A percentile compares a stretch with the other conserved stretches of the same genome.
These are phyloP conservation scores for Ganoderma meredithae DNA, from an alignment of 1,284 basidiomycete genomes.

Conservation along the genomic window DNA sequence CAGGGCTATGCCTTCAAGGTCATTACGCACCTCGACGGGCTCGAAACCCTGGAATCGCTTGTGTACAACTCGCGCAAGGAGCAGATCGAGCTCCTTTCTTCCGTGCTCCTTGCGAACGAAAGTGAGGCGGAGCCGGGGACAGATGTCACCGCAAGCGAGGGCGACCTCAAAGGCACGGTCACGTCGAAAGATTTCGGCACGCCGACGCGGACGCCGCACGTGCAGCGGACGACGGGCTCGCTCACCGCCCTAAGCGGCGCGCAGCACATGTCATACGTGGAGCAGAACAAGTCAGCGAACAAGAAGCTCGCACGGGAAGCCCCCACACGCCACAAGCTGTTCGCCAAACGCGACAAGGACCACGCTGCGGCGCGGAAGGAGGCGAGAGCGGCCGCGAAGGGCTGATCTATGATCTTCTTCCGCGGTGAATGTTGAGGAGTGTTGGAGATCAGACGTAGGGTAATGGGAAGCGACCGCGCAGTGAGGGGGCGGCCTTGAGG, in stretches of 20 bases:
- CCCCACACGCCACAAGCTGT: constrained; percentile 77
- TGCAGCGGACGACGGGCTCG: constrained; percentile 86
- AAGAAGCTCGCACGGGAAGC: constrained; percentile 79
- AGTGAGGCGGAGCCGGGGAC: constrained; percentile 89
- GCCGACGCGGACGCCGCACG: constrained; percentile 67
- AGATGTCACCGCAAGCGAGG: constrained; percentile 80
- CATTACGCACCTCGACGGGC: constrained; percentile 96
- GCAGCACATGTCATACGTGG: constrained; percentile 90
- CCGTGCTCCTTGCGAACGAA: constrained; percentile 92
- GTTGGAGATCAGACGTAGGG: not conserved
- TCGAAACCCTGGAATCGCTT: constrained; percentile 86
- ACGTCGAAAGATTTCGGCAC: constrained; percentile 79
- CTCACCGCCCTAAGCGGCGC: constrained; percentile 88
- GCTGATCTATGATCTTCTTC: constrained; percentile 4
- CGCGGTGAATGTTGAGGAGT: not conserved
- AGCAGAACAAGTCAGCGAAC: constrained; percentile 92
- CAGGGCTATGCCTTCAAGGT: constrained; percentile 99
- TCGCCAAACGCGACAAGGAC: constrained; percentile 82
- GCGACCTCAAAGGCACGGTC: constrained; percentile 81
- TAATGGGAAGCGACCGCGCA: not conserved
- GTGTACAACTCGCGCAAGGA: constrained; percentile 93
- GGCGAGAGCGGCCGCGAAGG: constrained; percentile 40
- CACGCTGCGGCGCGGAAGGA: constrained; percentile 66
- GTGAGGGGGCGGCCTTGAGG: not conserved
- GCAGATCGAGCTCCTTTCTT: constrained; percentile 94